These are phyloP conservation scores for Saccharomycopsis sp. DNA, from an alignment of 805 yeast species.

Conservation along the genomic window DNA sequence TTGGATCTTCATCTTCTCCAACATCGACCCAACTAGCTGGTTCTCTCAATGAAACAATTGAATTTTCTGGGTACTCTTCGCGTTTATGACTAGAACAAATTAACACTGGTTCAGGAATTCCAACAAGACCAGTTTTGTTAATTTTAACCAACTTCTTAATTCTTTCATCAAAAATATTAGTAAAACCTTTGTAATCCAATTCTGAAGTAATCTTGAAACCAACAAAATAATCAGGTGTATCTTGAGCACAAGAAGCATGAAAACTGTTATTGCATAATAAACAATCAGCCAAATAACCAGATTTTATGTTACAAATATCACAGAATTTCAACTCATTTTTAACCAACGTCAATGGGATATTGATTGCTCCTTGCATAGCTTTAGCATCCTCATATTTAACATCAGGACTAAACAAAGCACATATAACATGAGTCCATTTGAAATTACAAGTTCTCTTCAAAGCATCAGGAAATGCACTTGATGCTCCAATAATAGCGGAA, in stretches of 20 bases:
- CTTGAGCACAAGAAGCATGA: constrained; percentile 58
- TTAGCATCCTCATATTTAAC: constrained; percentile 36
- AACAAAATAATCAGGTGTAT: constrained; percentile 35
- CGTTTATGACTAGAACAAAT: constrained; percentile 12
- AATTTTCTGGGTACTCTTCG: not conserved
- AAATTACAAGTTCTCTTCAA: constrained; percentile 61
- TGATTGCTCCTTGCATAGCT: constrained; percentile 37
- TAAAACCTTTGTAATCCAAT: constrained; percentile 3
- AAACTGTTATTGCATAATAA: constrained; percentile 33
- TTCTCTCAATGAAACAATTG: constrained; percentile 5
- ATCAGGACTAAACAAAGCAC: constrained; percentile 53
- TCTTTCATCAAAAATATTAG: not conserved
- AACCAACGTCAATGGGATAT: constrained; percentile 26
- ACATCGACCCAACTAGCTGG: constrained; percentile 4
- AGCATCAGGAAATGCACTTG: constrained; percentile 48
- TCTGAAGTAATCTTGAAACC: constrained; percentile 40
- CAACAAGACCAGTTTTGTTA: constrained; percentile 6
- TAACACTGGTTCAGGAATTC: constrained; percentile 16
- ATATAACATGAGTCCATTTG: constrained; percentile 71
- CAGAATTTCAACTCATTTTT: constrained; percentile 34
- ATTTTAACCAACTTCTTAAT: constrained; percentile 9
- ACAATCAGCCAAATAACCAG: constrained; percentile 49
- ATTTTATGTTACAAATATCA: constrained; percentile 36
- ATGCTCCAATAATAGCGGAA: constrained; percentile 36
- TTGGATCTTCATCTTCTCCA: constrained; percentile 1